These are phyloP conservation scores for Pythium coloratum DNA, from an alignment of 352 stramenopile species.

Conservation along the genomic window DNA sequence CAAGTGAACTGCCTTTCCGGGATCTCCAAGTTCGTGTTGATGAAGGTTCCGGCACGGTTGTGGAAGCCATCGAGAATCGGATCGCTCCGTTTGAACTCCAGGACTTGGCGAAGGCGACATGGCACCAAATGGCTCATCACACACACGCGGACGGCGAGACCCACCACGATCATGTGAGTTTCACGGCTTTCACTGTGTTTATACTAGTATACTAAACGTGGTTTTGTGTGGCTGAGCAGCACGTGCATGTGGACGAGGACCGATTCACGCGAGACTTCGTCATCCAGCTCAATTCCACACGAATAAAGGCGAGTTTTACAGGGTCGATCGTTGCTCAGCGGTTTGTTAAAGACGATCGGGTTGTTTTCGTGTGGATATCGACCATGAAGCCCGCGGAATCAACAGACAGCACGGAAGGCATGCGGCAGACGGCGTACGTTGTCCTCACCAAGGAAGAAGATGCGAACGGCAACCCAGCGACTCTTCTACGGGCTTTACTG, in stretches of 20 bases:
- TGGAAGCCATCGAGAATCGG: not conserved
- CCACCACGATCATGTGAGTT: not conserved
- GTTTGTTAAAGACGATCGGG: not conserved
- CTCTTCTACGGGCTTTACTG: not conserved
- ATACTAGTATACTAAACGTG: not conserved
- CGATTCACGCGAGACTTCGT: constrained; percentile 2
- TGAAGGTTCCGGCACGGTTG: not conserved
- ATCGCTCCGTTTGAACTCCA: not conserved
- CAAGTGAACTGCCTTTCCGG: not conserved
- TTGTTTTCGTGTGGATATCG: not conserved
- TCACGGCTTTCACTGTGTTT: no score
- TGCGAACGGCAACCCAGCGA: not conserved
- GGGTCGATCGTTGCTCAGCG: not conserved
- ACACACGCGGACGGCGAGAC: not conserved
- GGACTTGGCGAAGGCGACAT: not conserved
- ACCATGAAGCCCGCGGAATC: not conserved
- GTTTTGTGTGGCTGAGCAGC: not conserved
- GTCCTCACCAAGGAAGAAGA: not conserved
- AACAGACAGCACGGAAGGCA: not conserved
- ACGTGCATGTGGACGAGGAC: not conserved
- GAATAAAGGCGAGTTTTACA: not conserved
- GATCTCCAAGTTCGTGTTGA: not conserved
- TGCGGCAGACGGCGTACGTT: not conserved
- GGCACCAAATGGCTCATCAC: constrained; percentile 3
- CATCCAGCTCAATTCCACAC: not conserved